Evolutionary conservation across 805 yeast genomes (phyloP), one percentile per base, ranked within the genome.

Genomic region (Komagataella phaffii): DNA sequence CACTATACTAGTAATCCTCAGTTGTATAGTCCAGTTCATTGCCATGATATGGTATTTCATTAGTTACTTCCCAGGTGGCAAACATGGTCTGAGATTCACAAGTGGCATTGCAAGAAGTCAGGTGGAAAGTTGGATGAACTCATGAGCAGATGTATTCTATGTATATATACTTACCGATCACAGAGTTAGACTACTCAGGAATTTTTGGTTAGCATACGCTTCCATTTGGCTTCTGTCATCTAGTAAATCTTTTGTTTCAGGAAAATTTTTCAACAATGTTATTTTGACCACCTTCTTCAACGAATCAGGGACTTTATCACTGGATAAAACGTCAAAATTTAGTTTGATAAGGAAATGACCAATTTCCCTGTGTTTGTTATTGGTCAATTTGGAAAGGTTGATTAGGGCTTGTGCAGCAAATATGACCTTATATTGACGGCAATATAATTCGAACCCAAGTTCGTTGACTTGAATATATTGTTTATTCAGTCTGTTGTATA

Each of bases 1-100:
- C 51, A 77, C 89, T 1, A 56, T 91, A 2, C 67, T 88, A 47
- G 86, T 96, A 0, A 67, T 90, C 2, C 59, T 87, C 7, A 79
- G 88, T 17, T 81, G 88, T 51, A 63, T 82, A 1, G 61, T 85
- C 3, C 96, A 90, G 63, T 66, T 87, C 14, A 64, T 90, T 48
- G 88, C 96, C 3, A 86, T 90, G 12, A 59, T 87, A 6, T 88
- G 87, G 72, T 90, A 90, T 63, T 81, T 88, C 0, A 74, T 90
- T 19, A 85, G 95, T 56, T 90, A 90, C 65, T 89, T 91, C 73
- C 98, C 98, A 12, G 81, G 88, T 67, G 97, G 97, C 7, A 81
- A 88, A 3, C 81, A 83, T 53, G 83, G 91, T 2, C 60, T 83
- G 49, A 68, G 76, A 54, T 70, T 80, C 64, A 74, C 83, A 1